phyloP scores from a whole-genome alignment of 1,284 basidiomycete genomes.

The Ustilago nuda region DNA sequence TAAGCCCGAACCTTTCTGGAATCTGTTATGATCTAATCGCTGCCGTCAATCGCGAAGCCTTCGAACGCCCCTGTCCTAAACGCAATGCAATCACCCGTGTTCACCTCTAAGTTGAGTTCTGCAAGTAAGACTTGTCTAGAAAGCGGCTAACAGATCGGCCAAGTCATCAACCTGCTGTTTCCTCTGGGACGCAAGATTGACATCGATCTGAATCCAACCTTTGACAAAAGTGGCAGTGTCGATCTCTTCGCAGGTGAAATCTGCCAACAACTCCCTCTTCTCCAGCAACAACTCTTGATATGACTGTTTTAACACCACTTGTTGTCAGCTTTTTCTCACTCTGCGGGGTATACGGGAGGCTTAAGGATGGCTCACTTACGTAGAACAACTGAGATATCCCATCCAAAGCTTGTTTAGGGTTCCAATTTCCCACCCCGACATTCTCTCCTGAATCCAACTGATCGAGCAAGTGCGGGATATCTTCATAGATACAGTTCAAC shows the following conservation, averaged over 20 bases:
- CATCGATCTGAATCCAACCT: constrained; percentile 50
- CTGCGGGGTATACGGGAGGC: background rate
- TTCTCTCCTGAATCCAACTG: constrained; percentile 38
- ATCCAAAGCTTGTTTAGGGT: constrained; percentile 56
- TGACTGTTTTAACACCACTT: constrained; percentile 28
- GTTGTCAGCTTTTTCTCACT: too few species aligned
- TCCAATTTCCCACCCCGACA: constrained; percentile 35
- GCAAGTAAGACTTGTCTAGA: constrained; percentile 23
- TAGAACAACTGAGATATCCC: constrained; percentile 61
- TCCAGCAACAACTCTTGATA: constrained; percentile 61
- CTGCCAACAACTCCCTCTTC: constrained; percentile 61
- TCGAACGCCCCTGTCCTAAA: background rate
- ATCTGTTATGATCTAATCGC: too few species aligned
- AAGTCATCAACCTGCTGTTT: constrained; percentile 65
- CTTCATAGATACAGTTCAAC: constrained; percentile 27
- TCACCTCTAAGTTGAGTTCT: background rate
- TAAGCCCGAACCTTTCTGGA: too few species aligned
- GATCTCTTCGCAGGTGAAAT: constrained; percentile 66
- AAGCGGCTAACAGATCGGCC: constrained; percentile 60
- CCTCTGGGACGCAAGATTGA: constrained; percentile 41
- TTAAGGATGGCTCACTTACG: constrained; percentile 38
- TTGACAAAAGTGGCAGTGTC: constrained; percentile 36
- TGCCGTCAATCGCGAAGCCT: too few species aligned
- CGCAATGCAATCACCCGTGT: background rate
- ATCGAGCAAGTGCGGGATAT: constrained; percentile 53